Base-by-base conservation (phyloP, 2,329 filamentous ascomycete species). In the Rosellinia necatrix region DNA sequence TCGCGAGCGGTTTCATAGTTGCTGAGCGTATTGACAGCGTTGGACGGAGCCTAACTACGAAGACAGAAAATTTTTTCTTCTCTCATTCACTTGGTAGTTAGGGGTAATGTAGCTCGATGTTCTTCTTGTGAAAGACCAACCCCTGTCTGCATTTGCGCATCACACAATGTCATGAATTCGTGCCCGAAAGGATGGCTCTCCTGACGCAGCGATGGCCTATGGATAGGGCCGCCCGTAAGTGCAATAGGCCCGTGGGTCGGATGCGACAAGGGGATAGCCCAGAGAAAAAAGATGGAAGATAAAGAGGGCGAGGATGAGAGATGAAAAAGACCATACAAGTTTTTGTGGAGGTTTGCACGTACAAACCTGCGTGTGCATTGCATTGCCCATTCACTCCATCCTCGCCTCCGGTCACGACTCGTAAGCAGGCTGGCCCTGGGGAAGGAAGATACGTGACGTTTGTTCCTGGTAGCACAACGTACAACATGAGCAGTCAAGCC, bases 401-500 rank as follows among this genome's bases (percentile, higher is more conserved):
- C 8, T 27, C 12, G 22, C 21, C 2, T 13, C 22, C 35, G n/a
- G 22, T 34, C 25, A 22, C 27, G 17, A 29, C 27, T 48, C 22
- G 9, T 17, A 48, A 35, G 43, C 27, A 35, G 43, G 22, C 21
- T 42, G 43, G 22, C 21, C 35, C 10, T 12, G 25, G 50, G 25
- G 29, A 24, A 13, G 30, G 6, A 19, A 22, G n/a, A 30, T 6
- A 19, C 13, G 35, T 41, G 29, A 13, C 22, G 44, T 42, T 49
- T 54, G 35, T 44, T 41, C 35, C 17, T 15, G 21, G 50, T 47
- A 13, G 50, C 34, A 25, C 32, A 9, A n/a, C 40, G 42, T 25
- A n/a, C 32, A 22, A 44, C 21, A 21, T 19, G 43, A 12, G 35
- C 4, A 15, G 35, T 35, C 27, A 40, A n/a, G n/a, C n/a, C n/a